Evolutionary conservation across 2,329 filamentous ascomycete genomes (phyloP).

Genomic region (Xylaria sp.): DNA sequence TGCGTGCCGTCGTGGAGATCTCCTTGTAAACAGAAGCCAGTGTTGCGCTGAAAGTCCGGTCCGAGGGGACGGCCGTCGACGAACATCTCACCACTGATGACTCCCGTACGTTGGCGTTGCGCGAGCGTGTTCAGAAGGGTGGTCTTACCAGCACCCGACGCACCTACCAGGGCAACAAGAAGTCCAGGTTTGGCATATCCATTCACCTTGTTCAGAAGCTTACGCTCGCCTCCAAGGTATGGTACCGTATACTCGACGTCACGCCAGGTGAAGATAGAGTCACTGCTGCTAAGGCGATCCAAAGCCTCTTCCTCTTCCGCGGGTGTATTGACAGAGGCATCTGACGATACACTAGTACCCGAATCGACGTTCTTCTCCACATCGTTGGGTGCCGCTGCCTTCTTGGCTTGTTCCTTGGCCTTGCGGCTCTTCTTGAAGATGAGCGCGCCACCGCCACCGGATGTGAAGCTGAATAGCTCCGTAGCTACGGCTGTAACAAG

Average conservation of each 20-base stretch:
- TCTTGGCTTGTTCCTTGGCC: slow-evolving; percentile 63
- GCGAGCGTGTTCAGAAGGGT: slow-evolving; percentile 81
- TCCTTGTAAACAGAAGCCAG: slow-evolving; percentile 77
- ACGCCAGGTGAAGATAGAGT: slow-evolving; percentile 76
- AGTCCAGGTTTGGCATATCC: slow-evolving; percentile 84
- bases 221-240: slow-evolving; percentile 68
- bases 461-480: slow-evolving; percentile 72
- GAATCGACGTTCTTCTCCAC: slow-evolving; percentile 63
- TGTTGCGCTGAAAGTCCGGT: slow-evolving; percentile 72
- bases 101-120: slow-evolving; percentile 74
- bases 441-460: slow-evolving; percentile 72
- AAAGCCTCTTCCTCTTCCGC: slow-evolving; percentile 51
- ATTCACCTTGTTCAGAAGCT: slow-evolving; percentile 74
- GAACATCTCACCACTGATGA: slow-evolving; percentile 75
- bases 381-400: slow-evolving; percentile 58
- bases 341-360: slow-evolving; percentile 44
- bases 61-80: slow-evolving; percentile 72
- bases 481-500: slow-evolving; percentile 75
- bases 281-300: slow-evolving; percentile 63
- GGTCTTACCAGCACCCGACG: slow-evolving; percentile 84
- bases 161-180: slow-evolving; percentile 84
- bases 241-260: slow-evolving; percentile 79
- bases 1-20: slow-evolving; percentile 76
- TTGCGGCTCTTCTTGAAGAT: slow-evolving; percentile 76
- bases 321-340: slow-evolving; percentile 33